Percentiles rank a stretch among this genome's conserved stretches.
Evolutionary conservation across 1,284 basidiomycete genomes (phyloP).

Genomic region (Dichomitus squalens): DNA sequence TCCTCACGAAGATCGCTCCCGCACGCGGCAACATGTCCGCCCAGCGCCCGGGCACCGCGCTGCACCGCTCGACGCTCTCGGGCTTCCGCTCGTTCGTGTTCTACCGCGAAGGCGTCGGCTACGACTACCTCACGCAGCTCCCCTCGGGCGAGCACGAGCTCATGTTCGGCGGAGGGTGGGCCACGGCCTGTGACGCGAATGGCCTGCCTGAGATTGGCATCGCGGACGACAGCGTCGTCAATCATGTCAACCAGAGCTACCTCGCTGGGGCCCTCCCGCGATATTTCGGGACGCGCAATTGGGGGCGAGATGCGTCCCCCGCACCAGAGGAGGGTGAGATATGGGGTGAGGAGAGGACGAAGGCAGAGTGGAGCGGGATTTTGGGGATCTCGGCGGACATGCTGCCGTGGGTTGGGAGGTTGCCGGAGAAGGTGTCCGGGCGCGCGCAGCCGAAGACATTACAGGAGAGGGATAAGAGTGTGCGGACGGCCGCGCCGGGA

Average conservation of each 20-base stretch:
- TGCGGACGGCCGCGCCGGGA: slow-evolving; percentile 35
- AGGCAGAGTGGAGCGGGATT: slow-evolving; percentile 54
- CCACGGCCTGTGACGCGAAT: slow-evolving; percentile 33
- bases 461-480: background rate
- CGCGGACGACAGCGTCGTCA: slow-evolving; percentile 44
- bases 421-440: slow-evolving; percentile 39
- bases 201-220: slow-evolving; percentile 43
- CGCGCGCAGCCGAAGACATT: slow-evolving; percentile 29
- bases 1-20: slow-evolving; percentile 52
- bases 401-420: slow-evolving; percentile 49
- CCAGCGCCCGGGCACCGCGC: slow-evolving; percentile 50
- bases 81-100: slow-evolving; percentile 60
- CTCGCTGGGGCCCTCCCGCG: slow-evolving; percentile 44
- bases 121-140: slow-evolving; percentile 77
- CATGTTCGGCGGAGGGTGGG: slow-evolving; percentile 62
- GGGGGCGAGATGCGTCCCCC: slow-evolving; percentile 39
- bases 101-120: slow-evolving; percentile 49
- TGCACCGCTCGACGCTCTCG: slow-evolving; percentile 30
- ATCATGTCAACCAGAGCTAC: slow-evolving; percentile 37
- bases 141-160: slow-evolving; percentile 51
- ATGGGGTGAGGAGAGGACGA: slow-evolving; percentile 44
- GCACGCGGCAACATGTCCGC: slow-evolving; percentile 68
- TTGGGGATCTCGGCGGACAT: slow-evolving; percentile 49
- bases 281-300: slow-evolving; percentile 44
- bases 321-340: slow-evolving; percentile 11